Conservation (phyloP, 1,284 basidiomycete species). For the Rhodotorula sp. region DNA sequence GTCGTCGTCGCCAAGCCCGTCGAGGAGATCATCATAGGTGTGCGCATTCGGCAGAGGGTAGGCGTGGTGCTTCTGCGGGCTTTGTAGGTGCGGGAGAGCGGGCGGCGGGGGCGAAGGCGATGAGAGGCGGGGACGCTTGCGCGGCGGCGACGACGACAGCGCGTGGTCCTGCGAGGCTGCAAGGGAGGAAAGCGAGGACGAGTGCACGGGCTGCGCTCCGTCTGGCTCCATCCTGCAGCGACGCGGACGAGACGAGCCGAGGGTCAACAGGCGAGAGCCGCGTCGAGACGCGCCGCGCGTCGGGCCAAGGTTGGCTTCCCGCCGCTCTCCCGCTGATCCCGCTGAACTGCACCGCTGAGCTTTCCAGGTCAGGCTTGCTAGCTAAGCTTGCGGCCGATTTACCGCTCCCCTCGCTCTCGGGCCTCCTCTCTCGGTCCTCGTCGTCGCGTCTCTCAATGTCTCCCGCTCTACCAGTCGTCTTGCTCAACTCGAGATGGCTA, state of each 20-base stretch:
- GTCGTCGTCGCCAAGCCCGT: constrained; percentile 18
- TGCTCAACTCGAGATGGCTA: too few species aligned
- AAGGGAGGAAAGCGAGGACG: constrained; percentile 21
- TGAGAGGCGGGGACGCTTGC: constrained; percentile 26
- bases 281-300: not conserved
- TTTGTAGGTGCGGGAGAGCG: not conserved
- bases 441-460: too few species aligned
- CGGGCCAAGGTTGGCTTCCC: too few species aligned
- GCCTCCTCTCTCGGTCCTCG: too few species aligned
- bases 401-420: too few species aligned
- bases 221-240: not conserved
- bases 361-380: too few species aligned
- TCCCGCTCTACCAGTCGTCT: too few species aligned
- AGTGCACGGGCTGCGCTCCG: not conserved
- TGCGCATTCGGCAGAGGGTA: not conserved
- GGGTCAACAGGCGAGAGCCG: not conserved
- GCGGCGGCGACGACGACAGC: not conserved
- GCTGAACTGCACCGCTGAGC: too few species aligned
- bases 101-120: not conserved
- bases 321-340: too few species aligned
- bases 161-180: not conserved
- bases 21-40: constrained; percentile 9
- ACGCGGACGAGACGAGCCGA: not conserved
- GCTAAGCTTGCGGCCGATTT: too few species aligned
- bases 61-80: not conserved